Base-by-base conservation (phyloP, 176 grass and related monocot genomes). In the Typha latifolia region DNA sequence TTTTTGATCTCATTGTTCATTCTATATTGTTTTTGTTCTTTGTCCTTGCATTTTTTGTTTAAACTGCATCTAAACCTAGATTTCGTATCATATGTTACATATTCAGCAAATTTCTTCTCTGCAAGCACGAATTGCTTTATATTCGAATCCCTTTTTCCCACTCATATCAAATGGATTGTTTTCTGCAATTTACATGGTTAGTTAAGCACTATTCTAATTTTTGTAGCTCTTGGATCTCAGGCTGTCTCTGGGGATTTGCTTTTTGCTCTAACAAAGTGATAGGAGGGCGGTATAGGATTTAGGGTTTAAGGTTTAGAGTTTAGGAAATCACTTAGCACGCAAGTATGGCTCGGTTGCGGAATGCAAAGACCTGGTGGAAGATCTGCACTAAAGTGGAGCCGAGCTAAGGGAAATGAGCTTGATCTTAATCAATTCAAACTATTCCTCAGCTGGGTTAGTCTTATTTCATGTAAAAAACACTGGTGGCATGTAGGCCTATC, bases 301-400 rank as follows among this genome's bases (percentile, higher is more conserved):
- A n/a, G n/a, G n/a, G n/a, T n/a, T n/a, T n/a, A n/a, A n/a, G n/a
- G n/a, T n/a, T n/a, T n/a, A n/a, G n/a, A n/a, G n/a, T n/a, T n/a
- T n/a, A n/a, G n/a, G 83, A 99, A 99, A 68, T 99, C 83, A 49
- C 86, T 90, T 29, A 88, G 80, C 71, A 31, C 81, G 86, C 14
- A 81, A 78, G n/a, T 86, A 99, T 70, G 94, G 94, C 63, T 99
- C 79, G 78, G 78, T 20, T 80, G 77, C 69, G 69, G 94, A 75
- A 84, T 87, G 83, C 67, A 76, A 19, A 87, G 75, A 43, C 76
- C 94, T 16, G 49, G 69, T 0, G 94, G 89, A 53, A 84, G 89
- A 72, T 81, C 71, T 57, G 73, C 87, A 12, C 71, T 99, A 63
- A 85, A 82, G 70, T 83, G 89, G 51, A 90, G 94, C 49, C 94